Evolutionary conservation across 2,329 filamentous ascomycete genomes (phyloP).

Genomic region (Lasiodiplodia sp.): DNA sequence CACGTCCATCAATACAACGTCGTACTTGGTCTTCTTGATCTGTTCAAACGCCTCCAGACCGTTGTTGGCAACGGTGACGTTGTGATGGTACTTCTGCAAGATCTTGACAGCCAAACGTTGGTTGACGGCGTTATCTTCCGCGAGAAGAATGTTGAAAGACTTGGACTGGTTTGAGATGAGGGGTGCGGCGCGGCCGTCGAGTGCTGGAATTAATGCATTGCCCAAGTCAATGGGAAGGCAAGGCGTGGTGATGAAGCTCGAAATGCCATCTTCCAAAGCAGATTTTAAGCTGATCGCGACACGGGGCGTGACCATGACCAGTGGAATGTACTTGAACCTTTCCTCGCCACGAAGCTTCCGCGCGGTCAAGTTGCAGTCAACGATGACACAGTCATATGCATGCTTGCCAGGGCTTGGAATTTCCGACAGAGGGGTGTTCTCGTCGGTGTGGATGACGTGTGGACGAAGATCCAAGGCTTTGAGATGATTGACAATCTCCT

Average conservation of each 20-base stretch:
- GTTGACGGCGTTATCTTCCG: conserved; percentile 97
- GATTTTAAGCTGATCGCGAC: conserved; percentile 94
- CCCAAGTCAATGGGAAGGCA: conserved; percentile 93
- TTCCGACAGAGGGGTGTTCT: conserved; percentile 64
- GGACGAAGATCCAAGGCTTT: conserved; percentile 80
- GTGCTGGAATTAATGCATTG: conserved; percentile 93
- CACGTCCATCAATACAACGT: conserved; percentile 98
- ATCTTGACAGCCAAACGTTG: conserved; percentile 96
- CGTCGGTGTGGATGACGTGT: conserved; percentile 80
- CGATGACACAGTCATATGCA: conserved; percentile 92
- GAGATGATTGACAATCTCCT: conserved; percentile 81
- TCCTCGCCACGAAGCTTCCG: conserved; percentile 83
- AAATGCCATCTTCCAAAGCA: conserved; percentile 91
- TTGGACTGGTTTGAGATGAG: conserved; percentile 92
- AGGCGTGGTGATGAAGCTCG: conserved; percentile 98
- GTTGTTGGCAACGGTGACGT: conserved; percentile 92
- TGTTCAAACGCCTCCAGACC: conserved; percentile 91
- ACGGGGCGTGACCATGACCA: conserved; percentile 87
- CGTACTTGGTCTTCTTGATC: conserved; percentile 91
- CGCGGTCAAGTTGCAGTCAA: conserved; percentile 93
- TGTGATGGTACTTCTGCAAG: conserved; percentile 93
- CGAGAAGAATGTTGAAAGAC: conserved; percentile 92
- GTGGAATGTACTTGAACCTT: conserved; percentile 97
- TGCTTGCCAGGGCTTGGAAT: conserved; percentile 51
- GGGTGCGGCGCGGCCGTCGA: conserved; percentile 91